Evolutionary conservation across 169 alveolate genomes (phyloP).

Genomic region (Plasmodium knowlesi): DNA sequence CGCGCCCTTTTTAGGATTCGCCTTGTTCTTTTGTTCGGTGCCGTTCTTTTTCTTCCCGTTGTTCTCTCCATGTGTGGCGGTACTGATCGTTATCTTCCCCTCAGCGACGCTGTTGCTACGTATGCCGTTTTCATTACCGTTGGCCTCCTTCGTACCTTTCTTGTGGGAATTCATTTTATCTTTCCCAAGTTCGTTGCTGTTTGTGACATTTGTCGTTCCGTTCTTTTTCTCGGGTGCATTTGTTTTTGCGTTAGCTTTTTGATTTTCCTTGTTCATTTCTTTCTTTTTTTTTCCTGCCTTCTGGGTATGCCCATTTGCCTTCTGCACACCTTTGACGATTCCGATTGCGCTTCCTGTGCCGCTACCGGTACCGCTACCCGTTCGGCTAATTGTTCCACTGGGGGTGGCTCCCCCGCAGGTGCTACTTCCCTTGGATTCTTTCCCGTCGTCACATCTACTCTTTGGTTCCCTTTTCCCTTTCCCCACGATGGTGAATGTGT

Average conservation of each 20-base stretch:
- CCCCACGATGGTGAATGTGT: neutral
- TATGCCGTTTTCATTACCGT: conserved; percentile 3
- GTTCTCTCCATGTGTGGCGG: neutral
- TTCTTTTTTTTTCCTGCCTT: conserved; percentile 27
- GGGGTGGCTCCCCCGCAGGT: neutral
- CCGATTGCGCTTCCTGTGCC: neutral
- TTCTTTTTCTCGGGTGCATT: neutral
- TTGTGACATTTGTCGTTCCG: neutral
- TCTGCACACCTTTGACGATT: neutral
- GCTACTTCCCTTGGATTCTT: neutral
- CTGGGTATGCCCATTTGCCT: neutral
- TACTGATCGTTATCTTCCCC: conserved; percentile 1
- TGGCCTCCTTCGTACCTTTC: conserved; percentile 22
- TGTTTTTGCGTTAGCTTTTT: conserved; percentile 33
- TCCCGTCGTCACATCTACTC: neutral
- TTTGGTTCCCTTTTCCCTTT: conserved; percentile 1
- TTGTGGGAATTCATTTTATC: conserved; percentile 7
- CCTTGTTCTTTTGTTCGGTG: conserved; percentile 37
- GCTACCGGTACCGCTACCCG: neutral
- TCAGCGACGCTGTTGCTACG: conserved; percentile 1
- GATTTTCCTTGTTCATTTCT: conserved; percentile 30
- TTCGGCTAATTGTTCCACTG: neutral
- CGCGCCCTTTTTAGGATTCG: conserved; percentile 9
- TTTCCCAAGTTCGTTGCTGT: conserved; percentile 6
- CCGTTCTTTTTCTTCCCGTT: conserved; percentile 20